Evolutionary conservation across 768 basidiomycete genomes (phyloP), one percentile per base, ranked within the genome.

Genomic region (Rossbeevera mucosa): DNA sequence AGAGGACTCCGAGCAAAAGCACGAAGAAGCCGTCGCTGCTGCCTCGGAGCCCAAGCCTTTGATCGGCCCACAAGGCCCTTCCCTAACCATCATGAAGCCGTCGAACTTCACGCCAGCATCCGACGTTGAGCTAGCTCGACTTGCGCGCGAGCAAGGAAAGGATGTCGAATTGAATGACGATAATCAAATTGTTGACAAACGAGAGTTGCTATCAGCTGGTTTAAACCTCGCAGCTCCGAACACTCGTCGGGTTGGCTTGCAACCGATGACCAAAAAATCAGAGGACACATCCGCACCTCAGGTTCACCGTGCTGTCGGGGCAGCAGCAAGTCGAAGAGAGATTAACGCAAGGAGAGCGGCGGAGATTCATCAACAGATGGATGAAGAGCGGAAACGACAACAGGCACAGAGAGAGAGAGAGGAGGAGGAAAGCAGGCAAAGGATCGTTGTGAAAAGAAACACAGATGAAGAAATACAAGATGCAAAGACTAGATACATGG

Each of bases 121-220:
- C 31, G 93, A 95, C 68, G 62, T 80, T 25, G 86, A 91, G 62
- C 76, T 91, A 24, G 91, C 88, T 21, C 79, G 69, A 41, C 60
- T 79, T 41, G 91, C 92, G 14, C 75, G 76, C 58, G 80, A 77
- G 52, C 77, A 87, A 62, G 94, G 94, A 21, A 88, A 88, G 67
- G 77, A 83, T 11, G 85, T 99, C 29, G 95, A 97, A 69, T 73
- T 97, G 29, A 98, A 98, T 68, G 95, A 98, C 68, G 94, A 97
- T 61, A 94, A 94, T 61, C 91, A 94, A 66, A 94, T 98, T 43
- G 87, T 99, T 44, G 96, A 99, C 73, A 94, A 94, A 64, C 85
- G 94, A 51, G 91, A 94, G 48, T 74, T 99, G 7, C 76, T 98
- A 42, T 82, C 86, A 20, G 94, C 95, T 5, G 96, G 96, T 2